These are phyloP conservation scores for Acrocalymma vagum DNA, from an alignment of 2,329 filamentous ascomycete species.

Conservation along the genomic window DNA sequence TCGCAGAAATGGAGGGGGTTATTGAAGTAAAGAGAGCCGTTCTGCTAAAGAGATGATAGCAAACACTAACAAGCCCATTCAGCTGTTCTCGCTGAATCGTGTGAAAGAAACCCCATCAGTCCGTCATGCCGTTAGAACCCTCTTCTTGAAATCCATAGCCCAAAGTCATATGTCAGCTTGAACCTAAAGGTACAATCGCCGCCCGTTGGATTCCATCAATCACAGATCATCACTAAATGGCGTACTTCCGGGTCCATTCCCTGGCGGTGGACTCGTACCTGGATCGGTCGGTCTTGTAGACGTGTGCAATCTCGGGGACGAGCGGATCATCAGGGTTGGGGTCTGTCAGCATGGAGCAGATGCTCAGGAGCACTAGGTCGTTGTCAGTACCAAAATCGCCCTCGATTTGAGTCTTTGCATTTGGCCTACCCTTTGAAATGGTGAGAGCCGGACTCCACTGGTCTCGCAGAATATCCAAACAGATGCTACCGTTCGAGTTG, in stretches of 20 bases:
- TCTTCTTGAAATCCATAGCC: constrained; percentile 30
- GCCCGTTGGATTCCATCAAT: no score
- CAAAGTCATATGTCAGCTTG: constrained; percentile 29
- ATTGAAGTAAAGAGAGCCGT: constrained; percentile 29
- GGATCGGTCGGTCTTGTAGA: constrained; percentile 98
- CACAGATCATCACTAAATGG: constrained; percentile 71
- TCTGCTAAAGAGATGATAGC: constrained; percentile 41
- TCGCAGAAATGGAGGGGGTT: constrained; percentile 20
- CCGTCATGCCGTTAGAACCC: constrained; percentile 36
- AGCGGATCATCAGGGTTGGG: constrained; percentile 99
- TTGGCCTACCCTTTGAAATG: constrained; percentile 94
- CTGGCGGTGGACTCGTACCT: constrained; percentile 95
- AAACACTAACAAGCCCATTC: constrained; percentile 41
- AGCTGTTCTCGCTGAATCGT: constrained; percentile 35
- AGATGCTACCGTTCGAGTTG: constrained; percentile 99
- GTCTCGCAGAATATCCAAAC: constrained; percentile 96
- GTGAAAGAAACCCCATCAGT: constrained; percentile 37
- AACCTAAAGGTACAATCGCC: constrained; percentile 33
- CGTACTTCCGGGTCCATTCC: constrained; percentile 99
- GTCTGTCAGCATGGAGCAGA: constrained; percentile 99
- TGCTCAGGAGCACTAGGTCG: constrained; percentile 84
- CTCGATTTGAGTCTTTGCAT: neutral
- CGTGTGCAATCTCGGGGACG: constrained; percentile 97
- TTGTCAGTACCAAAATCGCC: constrained; percentile 25
- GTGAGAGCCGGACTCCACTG: constrained; percentile 99